Evolutionary conservation across 495 filamentous ascomycete genomes (phyloP), one percentile per base, ranked within the genome.

Genomic region (Aspergillus egyptiacus): DNA sequence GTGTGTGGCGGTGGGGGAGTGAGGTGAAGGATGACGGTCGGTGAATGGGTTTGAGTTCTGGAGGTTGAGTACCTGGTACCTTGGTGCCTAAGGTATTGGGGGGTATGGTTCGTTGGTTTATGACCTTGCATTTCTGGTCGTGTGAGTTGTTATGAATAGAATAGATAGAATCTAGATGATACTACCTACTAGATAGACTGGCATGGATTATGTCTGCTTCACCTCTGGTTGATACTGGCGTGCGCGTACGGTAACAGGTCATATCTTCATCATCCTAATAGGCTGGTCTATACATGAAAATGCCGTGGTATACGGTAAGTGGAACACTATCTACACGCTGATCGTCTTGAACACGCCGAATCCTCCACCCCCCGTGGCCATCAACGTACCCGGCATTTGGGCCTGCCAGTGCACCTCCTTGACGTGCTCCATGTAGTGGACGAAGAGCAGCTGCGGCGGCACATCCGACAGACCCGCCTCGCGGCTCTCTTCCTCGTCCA

Each of bases 341-440:
- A 79, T 79, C 19, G 73, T 77, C 64, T 76, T 79, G 61, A 79
- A 77, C 19, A 77, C 71, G 54, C 81, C 82, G 65, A 97, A 96
- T 43, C 86, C 85, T 62, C 77, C 80, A 48, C 87, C 83, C 10
- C 93, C 93, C 5, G 93, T 98, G 7, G 88, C 90, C 68, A 96
- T 83, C 20, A 96, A 69, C 17, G 78, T 79, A n/a, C 93, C 93
- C 0, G 89, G 89, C 62, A 95, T 96, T 70, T 98, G 93, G 17
- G 84, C 85, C 67, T 98, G 93, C 90, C 93, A 98, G 69, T 97
- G 93, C 40, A 85, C 68, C 66, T 98, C 93, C 78, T 96, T 97
- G 43, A 90, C 88, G 56, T 82, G 77, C 55, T 93, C 88, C 73
- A 91, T 89, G 61, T 94, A 95, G 70, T 98, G 93, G 56, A 96